Percentiles rank a stretch among this genome's conserved stretches.
Evolutionary conservation across 1,139 yeast species (phyloP).

Genomic region (Saccharomyces hybrid): DNA sequence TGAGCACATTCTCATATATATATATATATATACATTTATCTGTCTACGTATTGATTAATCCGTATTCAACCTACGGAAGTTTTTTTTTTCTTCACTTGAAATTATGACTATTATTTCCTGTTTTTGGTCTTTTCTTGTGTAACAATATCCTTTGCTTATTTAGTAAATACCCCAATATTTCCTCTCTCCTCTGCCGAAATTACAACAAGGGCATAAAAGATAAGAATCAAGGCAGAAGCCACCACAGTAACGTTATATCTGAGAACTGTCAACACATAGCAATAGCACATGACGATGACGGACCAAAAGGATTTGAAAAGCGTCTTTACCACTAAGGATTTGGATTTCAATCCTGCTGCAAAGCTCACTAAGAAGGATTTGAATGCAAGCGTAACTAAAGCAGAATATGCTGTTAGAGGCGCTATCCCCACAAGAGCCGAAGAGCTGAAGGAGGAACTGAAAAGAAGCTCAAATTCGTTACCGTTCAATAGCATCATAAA

Average conservation of each 20-base stretch:
- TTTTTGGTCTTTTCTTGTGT: not conserved
- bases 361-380: conserved; percentile 43
- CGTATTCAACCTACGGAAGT: too few species aligned
- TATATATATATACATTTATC: too few species aligned
- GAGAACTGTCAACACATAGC: not conserved
- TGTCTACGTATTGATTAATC: too few species aligned
- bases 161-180: conserved; percentile 14
- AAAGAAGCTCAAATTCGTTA: conserved; percentile 46
- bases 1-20: too few species aligned
- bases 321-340: conserved; percentile 3
- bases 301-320: not conserved
- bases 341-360: conserved; percentile 21
- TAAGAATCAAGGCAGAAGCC: not conserved
- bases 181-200: not conserved
- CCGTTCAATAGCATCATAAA: conserved; percentile 72
- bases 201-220: conserved; percentile 2
- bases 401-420: conserved; percentile 94
- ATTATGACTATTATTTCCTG: too few species aligned
- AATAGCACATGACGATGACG: not conserved
- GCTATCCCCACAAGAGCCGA: conserved; percentile 85
- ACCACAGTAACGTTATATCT: not conserved
- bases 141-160: not conserved
- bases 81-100: too few species aligned
- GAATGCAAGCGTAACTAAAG: conserved; percentile 67
- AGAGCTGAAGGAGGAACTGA: conserved; percentile 55